Conservation (phyloP, 2,329 filamentous ascomycete genomes). For the Cytospora schulzeri region DNA sequence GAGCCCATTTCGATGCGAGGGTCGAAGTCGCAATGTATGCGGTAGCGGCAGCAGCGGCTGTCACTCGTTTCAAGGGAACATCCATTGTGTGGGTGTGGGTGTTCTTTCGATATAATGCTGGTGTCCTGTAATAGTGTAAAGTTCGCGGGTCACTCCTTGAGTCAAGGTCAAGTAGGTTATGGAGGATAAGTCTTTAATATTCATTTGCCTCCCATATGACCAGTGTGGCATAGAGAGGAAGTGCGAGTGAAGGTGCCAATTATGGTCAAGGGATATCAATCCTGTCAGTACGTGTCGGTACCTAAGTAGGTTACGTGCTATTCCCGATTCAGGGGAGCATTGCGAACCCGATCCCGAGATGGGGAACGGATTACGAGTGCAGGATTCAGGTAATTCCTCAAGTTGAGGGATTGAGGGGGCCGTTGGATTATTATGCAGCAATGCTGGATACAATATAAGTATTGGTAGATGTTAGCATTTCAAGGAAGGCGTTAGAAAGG, state of each 20-base stretch:
- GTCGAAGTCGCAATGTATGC: conserved; percentile 38
- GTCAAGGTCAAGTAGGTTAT: background rate
- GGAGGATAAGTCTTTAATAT: background rate
- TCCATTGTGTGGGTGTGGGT: conserved; percentile 23
- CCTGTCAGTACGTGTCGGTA: too few relatives aligned
- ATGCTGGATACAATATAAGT: too few relatives aligned
- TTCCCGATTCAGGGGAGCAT: background rate
- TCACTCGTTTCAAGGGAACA: conserved; percentile 35
- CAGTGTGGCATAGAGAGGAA: background rate
- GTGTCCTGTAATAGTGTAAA: background rate
- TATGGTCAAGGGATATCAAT: too few relatives aligned
- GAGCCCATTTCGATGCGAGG: conserved; percentile 36
- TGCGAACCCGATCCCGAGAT: background rate
- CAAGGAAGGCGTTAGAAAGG: too few relatives aligned
- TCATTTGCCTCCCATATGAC: background rate
- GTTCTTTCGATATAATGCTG: background rate
- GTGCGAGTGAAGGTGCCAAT: too few relatives aligned
- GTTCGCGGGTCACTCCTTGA: background rate
- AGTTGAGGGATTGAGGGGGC: too few relatives aligned
- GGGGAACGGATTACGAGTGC: too few relatives aligned
- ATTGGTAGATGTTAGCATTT: too few relatives aligned
- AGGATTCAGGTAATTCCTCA: too few relatives aligned
- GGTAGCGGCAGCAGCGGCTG: conserved; percentile 35
- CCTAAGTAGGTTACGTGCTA: background rate
- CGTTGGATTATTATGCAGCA: too few relatives aligned